A percentile compares a stretch with the other conserved stretches of the same genome.
These are phyloP conservation scores for Pseudocercospora macadamiae DNA, from an alignment of 2,329 filamentous ascomycete genomes.

Conservation along the genomic window DNA sequence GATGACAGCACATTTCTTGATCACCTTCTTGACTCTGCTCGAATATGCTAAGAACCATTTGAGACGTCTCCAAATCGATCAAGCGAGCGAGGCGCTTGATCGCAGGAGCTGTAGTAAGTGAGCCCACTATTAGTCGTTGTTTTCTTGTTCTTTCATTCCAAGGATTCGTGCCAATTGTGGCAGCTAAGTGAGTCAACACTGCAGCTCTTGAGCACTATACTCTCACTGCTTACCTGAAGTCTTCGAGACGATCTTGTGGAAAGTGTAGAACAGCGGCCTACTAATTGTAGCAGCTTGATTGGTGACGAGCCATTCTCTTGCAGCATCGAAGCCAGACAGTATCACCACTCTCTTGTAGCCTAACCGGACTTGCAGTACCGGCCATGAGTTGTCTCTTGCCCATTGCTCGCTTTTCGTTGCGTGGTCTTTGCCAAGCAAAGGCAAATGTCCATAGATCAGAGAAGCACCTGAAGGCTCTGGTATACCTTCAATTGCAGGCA, in stretches of 20 bases:
- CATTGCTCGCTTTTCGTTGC: slow-evolving; percentile 1
- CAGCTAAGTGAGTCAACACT: not conserved
- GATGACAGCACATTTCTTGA: not conserved
- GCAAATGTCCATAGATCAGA: slow-evolving; percentile 6
- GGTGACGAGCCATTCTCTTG: slow-evolving; percentile 10
- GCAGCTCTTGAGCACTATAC: no score
- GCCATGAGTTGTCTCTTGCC: slow-evolving; percentile 1
- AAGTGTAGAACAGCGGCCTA: slow-evolving; percentile 6
- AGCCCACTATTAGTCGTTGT: slow-evolving; percentile 1
- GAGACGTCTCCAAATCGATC: slow-evolving; percentile 3
- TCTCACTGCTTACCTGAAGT: not conserved
- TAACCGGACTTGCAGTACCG: slow-evolving; percentile 5
- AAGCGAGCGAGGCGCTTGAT: not conserved
- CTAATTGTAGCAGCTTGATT: slow-evolving; percentile 8
- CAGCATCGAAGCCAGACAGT: slow-evolving; percentile 1
- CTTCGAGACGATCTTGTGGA: slow-evolving; percentile 6
- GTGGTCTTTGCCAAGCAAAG: slow-evolving; percentile 8
- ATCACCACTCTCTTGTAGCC: slow-evolving; percentile 2
- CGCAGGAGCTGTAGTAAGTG: slow-evolving; percentile 5
- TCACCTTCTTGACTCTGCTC: not conserved
- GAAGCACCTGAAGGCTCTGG: not conserved
- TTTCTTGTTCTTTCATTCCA: slow-evolving; percentile 10
- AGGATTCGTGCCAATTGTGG: slow-evolving; percentile 9
- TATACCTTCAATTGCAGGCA: not conserved
- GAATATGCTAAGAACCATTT: not conserved